Base-by-base conservation (phyloP, 495 filamentous ascomycete genomes). In the Mycothermus thermophilus region DNA sequence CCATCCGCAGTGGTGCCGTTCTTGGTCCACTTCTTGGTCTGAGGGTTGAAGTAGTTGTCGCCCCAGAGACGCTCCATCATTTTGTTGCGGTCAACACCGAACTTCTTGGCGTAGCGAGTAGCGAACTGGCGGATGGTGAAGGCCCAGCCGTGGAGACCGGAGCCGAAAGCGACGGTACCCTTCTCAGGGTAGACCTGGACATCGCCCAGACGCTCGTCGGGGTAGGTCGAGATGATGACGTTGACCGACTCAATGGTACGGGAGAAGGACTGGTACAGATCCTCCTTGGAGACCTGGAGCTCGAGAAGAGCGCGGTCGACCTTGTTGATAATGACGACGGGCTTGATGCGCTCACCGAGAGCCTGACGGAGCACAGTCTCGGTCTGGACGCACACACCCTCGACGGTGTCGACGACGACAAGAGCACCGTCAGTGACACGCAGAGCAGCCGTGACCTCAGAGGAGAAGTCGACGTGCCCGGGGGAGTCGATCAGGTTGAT, bases 11-110 rank as follows among this genome's bases (percentile, higher is more conserved):
- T 63, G 44, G 72, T 80, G 40, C 63, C 65, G 47, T 66, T 73
- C 66, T 78, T 99, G 56, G 85, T 84, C 90, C 90, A 99, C 76
- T 99, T 99, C 82, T 95, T 99, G 72, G 90, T 99, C 63, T 81
- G 77, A 41, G 90, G 83, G 73, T 96, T 96, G 80, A 99, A 96
- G 74, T 78, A 99, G 71, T 84, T 95, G 77, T 99, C 92, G 53
- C 90, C 90, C 90, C 90, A 97, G 52, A 97, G 81, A 75, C 92
- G 86, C 71, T 93, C 84, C 77, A 96, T 93, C 92, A 97, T 93
- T 84, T 96, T 96, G 66, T 73, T 76, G 64, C 81, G 83, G 74
- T 97, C 92, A 53, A 97, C 92, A 78, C 90, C 90, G 57, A 97
- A 96, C 67, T 97, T 97, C 83, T 95, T 95, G 59, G 90, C 81